phyloP scores from a whole-genome alignment of 1,284 basidiomycete genomes.

The Quambalaria eucalypti region DNA sequence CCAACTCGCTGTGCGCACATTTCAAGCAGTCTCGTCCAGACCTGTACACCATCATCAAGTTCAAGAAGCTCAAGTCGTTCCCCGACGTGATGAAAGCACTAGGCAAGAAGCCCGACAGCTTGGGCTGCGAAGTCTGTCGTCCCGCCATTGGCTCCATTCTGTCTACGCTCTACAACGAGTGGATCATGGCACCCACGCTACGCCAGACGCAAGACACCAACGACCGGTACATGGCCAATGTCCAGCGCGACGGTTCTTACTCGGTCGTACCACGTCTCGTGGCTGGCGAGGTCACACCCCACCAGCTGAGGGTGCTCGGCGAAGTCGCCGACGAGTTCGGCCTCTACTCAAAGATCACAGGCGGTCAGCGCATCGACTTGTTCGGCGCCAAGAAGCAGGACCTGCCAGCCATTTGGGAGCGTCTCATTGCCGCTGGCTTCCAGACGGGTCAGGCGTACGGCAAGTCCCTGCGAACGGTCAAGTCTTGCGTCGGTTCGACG shows the following conservation, averaged over 20 bases:
- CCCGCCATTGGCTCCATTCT: conserved; percentile 63
- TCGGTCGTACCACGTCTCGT: conserved; percentile 64
- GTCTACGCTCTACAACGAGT: conserved; percentile 62
- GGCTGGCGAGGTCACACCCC: conserved; percentile 63
- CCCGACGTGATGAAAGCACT: conserved; percentile 54
- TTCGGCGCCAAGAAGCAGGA: conserved; percentile 68
- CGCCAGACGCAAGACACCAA: conserved; percentile 67
- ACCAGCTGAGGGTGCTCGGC: conserved; percentile 62
- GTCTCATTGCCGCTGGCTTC: conserved; percentile 60
- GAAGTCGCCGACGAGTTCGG: conserved; percentile 62
- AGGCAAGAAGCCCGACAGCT: conserved; percentile 53
- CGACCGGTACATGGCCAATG: conserved; percentile 61
- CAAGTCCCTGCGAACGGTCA: conserved; percentile 56
- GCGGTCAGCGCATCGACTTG: conserved; percentile 61
- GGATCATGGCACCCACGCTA: conserved; percentile 59
- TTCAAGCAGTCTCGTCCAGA: conserved; percentile 63
- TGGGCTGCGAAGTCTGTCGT: conserved; percentile 68
- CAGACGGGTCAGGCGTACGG: conserved; percentile 71
- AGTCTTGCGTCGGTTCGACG: conserved; percentile 56
- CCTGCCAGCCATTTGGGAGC: conserved; percentile 67
- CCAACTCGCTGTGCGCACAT: conserved; percentile 61
- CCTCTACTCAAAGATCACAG: conserved; percentile 52
- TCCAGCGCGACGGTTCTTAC: conserved; percentile 66
- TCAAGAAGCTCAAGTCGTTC: conserved; percentile 60
- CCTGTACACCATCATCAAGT: conserved; percentile 61